These are phyloP conservation scores for Bipolaris victoriae DNA, from an alignment of 2,329 filamentous ascomycete species.

Conservation along the genomic window DNA sequence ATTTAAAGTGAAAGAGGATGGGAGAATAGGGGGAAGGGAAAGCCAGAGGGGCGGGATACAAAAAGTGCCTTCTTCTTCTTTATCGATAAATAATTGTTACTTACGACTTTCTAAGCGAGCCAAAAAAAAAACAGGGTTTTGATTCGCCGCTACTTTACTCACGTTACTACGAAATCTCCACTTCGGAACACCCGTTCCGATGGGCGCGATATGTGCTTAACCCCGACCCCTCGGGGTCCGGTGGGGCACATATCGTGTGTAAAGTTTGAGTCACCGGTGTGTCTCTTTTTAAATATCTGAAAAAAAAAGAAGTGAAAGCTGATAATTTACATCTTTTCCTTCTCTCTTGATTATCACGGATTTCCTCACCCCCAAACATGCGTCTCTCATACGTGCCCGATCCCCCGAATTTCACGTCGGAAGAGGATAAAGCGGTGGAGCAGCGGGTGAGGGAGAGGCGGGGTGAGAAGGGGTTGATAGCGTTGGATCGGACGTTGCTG, in stretches of 20 bases:
- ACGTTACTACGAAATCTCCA: neutral
- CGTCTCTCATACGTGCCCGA: conserved; percentile 61
- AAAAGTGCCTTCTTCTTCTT: conserved; percentile 9
- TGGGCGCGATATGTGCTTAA: neutral
- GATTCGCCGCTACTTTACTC: neutral
- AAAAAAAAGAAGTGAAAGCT: no score
- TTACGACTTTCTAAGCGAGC: conserved; percentile 7
- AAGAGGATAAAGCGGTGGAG: conserved; percentile 59
- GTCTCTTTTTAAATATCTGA: neutral
- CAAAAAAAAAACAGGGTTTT: neutral
- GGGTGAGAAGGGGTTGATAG: conserved; percentile 57
- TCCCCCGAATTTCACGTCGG: conserved; percentile 54
- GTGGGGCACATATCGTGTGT: neutral
- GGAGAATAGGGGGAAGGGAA: neutral
- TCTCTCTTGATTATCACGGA: neutral
- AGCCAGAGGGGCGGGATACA: neutral
- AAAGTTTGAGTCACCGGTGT: neutral
- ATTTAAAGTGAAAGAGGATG: no score
- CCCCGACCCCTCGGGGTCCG: conserved; percentile 2
- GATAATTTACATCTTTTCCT: no score
- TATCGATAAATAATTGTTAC: conserved; percentile 6
- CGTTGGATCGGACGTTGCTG: conserved; percentile 61
- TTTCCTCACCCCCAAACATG: conserved; percentile 49
- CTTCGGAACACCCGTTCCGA: conserved; percentile 20
- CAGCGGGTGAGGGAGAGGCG: conserved; percentile 59